Conservation (phyloP, 306 rosid genomes). For the Trifolium pratense region DNA sequence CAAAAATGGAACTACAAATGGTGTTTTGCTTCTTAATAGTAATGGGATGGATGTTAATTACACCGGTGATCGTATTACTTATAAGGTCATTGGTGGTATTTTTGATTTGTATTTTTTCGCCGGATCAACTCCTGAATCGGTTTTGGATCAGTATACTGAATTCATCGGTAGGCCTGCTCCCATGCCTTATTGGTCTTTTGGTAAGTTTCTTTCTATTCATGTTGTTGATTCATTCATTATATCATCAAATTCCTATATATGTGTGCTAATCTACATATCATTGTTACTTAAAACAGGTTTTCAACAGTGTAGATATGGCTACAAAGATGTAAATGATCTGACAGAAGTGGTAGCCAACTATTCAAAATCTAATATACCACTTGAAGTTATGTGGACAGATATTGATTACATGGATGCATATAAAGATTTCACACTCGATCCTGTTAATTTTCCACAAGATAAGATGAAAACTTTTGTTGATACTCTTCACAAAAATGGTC, state of each 20-base stretch:
- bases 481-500: conserved; percentile 74
- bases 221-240: not conserved
- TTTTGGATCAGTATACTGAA: conserved; percentile 77
- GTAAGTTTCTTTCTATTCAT: conserved; percentile 50
- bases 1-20: conserved; percentile 64
- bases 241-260: not conserved
- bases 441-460: conserved; percentile 73
- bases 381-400: conserved; percentile 95
- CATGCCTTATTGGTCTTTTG: conserved; percentile 92
- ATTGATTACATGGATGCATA: conserved; percentile 91
- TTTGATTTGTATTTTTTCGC: conserved; percentile 72
- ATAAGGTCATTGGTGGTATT: conserved; percentile 77
- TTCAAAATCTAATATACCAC: conserved; percentile 75
- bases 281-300: conserved; percentile 62
- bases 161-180: conserved; percentile 83
- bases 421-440: conserved; percentile 91
- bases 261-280: conserved; percentile 1
- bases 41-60: conserved; percentile 84
- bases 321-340: conserved; percentile 71
- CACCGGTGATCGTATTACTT: conserved; percentile 66
- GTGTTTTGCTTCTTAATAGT: conserved; percentile 73
- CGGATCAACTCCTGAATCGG: conserved; percentile 72
- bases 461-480: conserved; percentile 65
- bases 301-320: conserved; percentile 87
- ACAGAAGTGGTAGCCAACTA: conserved; percentile 73